Base-by-base conservation (phyloP, 768 basidiomycete species). In the Tricholoma bakamatsutake region DNA sequence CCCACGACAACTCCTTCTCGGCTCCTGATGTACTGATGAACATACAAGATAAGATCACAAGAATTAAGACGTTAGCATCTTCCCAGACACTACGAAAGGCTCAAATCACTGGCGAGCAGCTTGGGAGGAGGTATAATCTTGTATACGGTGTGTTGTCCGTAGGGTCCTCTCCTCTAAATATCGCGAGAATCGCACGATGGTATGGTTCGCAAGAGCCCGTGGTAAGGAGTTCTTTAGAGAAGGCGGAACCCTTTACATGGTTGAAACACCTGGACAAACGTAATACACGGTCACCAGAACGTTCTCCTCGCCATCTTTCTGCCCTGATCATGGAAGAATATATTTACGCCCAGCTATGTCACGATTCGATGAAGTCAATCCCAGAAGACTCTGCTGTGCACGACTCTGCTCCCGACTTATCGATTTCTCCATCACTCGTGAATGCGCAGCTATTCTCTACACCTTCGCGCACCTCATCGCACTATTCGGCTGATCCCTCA, bases 181-280 rank as follows among this genome's bases (percentile, higher is more conserved):
- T 83, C 7, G 70, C 73, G 17, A 73, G 75, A 42, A 75, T 83
- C 28, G 76, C 74, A 30, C 80, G 77, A 17, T 91, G 89, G 89
- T 81, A 83, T 60, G 66, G 71, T n/a, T 67, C 69, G 30, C 81
- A 82, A 54, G 77, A 80, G 30, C 61, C 68, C 8, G 62, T 73
- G n/a, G 68, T 79, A 8, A 80, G 73, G 56, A 67, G 72, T n/a
- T 73, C 79, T 27, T 64, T 90, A 24, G 86, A 86, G 53, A 76
- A 77, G 52, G 77, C 80, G 0, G 89, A 91, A 63, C 86, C 88
- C 6, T 73, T 87, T 46, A 82, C 83, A 6, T 91, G 88, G 89
- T 69, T 90, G 28, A 86, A 82, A 62, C 85, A 89, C 59, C 71
- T 82, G 48, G 80, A 84, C 47, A 81, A 74, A 57, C 75, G 66